phyloP scores from a whole-genome alignment of 371 early-diverging fungal species.

The Nematocida parisii region DNA sequence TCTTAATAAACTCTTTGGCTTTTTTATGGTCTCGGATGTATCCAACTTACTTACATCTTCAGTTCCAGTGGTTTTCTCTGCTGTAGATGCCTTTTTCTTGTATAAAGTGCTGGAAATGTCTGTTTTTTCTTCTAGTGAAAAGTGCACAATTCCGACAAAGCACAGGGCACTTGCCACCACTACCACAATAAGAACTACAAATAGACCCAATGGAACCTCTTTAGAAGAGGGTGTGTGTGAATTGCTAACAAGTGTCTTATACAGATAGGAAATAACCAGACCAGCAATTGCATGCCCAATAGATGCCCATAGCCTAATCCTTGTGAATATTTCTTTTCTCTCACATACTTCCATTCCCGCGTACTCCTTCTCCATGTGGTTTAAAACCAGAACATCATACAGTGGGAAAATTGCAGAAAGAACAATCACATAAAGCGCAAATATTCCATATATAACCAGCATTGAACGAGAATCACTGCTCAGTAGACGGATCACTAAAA shows the following conservation, averaged over 20 bases:
- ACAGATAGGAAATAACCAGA: conserved; percentile 27
- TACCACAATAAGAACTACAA: conserved; percentile 20
- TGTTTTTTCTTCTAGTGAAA: conserved; percentile 13
- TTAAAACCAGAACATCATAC: conserved; percentile 47
- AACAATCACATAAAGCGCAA: conserved; percentile 14
- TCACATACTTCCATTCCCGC: neutral
- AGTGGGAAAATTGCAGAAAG: conserved; percentile 51
- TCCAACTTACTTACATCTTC: neutral
- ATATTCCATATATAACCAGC: conserved; percentile 3
- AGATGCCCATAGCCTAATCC: conserved; percentile 55
- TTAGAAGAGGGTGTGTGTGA: neutral
- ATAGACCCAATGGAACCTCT: neutral
- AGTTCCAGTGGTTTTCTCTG: neutral
- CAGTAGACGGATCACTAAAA: neutral
- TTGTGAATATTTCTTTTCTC: conserved; percentile 53
- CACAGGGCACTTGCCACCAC: neutral
- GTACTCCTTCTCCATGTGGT: conserved; percentile 30
- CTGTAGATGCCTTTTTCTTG: neutral
- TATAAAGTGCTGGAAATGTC: neutral
- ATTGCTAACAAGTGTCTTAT: neutral
- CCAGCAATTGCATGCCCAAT: conserved; percentile 54
- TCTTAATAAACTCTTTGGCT: conserved; percentile 4
- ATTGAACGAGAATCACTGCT: neutral
- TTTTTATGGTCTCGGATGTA: neutral
- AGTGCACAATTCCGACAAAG: conserved; percentile 17